Conservation (phyloP, 1,284 basidiomycete genomes). For the Phellinidium pouzarii region DNA sequence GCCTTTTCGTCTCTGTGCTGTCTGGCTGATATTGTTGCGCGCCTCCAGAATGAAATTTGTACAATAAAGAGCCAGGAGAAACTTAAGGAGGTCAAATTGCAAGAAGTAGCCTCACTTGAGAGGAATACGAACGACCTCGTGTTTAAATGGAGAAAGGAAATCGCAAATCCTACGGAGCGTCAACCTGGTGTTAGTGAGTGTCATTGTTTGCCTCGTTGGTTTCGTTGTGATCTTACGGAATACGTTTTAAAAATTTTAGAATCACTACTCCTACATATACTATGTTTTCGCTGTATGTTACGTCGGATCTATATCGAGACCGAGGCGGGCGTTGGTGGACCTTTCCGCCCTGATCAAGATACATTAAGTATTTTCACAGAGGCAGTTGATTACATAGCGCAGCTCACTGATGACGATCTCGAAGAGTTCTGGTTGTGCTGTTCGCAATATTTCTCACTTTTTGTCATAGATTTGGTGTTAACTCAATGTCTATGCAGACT, state of each 20-base stretch:
- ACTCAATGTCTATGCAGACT: constrained; percentile 16
- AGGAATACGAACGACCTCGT: constrained; percentile 17
- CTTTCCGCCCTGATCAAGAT: constrained; percentile 24
- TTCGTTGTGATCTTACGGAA: background rate
- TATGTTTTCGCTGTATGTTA: constrained; percentile 25
- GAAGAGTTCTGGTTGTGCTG: constrained; percentile 24
- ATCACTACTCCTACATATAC: constrained; percentile 22
- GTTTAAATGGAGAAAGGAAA: constrained; percentile 14
- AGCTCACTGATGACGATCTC: constrained; percentile 20
- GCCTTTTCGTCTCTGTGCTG: constrained; percentile 20
- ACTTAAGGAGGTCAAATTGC: constrained; percentile 19
- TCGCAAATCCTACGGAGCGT: constrained; percentile 15
- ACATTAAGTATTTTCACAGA: constrained; percentile 23
- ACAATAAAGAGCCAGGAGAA: constrained; percentile 23
- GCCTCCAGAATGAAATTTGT: constrained; percentile 23
- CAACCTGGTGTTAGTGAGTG: constrained; percentile 16
- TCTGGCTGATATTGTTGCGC: constrained; percentile 22
- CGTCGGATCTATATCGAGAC: constrained; percentile 24
- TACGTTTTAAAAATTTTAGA: constrained; percentile 10
- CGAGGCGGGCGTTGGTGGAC: constrained; percentile 24
- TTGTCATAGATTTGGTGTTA: background rate
- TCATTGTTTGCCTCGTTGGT: background rate
- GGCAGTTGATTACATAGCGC: constrained; percentile 24
- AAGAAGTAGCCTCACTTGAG: constrained; percentile 23
- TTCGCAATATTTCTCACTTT: constrained; percentile 10